phyloP scores from a whole-genome alignment of 1,139 yeast species.

The Scheffersomyces parashehatae region DNA sequence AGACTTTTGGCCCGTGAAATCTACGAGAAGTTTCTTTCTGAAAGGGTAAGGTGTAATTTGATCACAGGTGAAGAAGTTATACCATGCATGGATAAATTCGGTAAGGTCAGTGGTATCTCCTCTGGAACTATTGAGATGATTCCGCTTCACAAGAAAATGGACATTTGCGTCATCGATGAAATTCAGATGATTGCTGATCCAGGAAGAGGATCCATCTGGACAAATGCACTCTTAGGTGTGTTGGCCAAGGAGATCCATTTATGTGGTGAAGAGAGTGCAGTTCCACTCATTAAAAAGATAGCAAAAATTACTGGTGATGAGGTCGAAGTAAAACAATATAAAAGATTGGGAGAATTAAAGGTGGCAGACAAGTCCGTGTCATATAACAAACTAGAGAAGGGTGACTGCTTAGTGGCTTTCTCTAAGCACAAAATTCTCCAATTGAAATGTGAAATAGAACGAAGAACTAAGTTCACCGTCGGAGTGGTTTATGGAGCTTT shows the following conservation, averaged over 20 bases:
- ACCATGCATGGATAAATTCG: constrained; percentile 65
- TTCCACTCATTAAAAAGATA: constrained; percentile 60
- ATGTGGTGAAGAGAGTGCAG: constrained; percentile 90
- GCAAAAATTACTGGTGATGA: constrained; percentile 77
- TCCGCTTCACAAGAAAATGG: constrained; percentile 64
- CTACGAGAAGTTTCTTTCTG: constrained; percentile 71
- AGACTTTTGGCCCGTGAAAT: constrained; percentile 89
- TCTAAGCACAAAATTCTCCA: constrained; percentile 71
- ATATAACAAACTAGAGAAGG: constrained; percentile 49
- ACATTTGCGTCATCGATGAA: constrained; percentile 90
- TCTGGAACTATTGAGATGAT: constrained; percentile 96
- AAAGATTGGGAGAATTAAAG: constrained; percentile 71
- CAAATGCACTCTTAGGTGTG: constrained; percentile 85
- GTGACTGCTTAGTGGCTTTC: constrained; percentile 91
- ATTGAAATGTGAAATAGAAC: constrained; percentile 65
- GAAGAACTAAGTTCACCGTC: constrained; percentile 60
- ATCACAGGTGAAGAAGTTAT: constrained; percentile 93
- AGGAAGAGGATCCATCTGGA: constrained; percentile 92
- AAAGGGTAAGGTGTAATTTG: constrained; percentile 73
- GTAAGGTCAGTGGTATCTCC: constrained; percentile 69
- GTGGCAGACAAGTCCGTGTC: constrained; percentile 45
- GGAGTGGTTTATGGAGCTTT: constrained; percentile 94
- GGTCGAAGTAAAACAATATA: constrained; percentile 63
- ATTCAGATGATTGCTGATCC: constrained; percentile 91
- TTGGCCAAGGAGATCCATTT: constrained; percentile 83